These are phyloP conservation scores for Pichia californica DNA, from an alignment of 805 yeast species.

Conservation along the genomic window DNA sequence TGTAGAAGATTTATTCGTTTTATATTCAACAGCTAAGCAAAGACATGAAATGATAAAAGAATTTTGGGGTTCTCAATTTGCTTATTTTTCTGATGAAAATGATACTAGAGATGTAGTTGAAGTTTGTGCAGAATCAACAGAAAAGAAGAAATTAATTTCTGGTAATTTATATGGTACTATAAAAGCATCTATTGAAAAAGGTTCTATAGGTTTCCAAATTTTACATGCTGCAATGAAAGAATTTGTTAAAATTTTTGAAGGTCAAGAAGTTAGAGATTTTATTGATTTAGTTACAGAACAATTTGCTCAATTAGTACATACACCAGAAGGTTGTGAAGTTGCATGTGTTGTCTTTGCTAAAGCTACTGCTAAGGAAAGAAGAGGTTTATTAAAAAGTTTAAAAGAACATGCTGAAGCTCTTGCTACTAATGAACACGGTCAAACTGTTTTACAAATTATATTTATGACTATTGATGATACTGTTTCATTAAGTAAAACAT, in stretches of 20 bases:
- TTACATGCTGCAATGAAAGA: constrained; percentile 95
- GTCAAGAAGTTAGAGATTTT: constrained; percentile 68
- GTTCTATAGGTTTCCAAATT: constrained; percentile 93
- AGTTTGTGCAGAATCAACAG: constrained; percentile 59
- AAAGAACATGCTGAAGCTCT: constrained; percentile 71
- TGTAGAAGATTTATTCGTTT: constrained; percentile 83
- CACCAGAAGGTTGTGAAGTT: constrained; percentile 90
- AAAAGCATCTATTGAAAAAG: constrained; percentile 87
- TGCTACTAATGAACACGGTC: constrained; percentile 82
- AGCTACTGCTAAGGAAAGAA: constrained; percentile 91
- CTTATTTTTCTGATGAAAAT: constrained; percentile 76
- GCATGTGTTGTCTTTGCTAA: constrained; percentile 74
- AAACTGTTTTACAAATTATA: constrained; percentile 67
- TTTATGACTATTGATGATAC: constrained; percentile 93
- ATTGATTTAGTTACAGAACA: constrained; percentile 81
- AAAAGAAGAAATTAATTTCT: constrained; percentile 70
- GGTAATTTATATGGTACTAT: constrained; percentile 76
- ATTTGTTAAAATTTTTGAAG: constrained; percentile 65
- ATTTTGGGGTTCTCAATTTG: constrained; percentile 95
- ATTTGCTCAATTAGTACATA: constrained; percentile 90
- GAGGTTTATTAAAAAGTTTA: constrained; percentile 62
- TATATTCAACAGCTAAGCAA: constrained; percentile 80
- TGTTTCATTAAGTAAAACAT: constrained; percentile 68
- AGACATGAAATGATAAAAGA: constrained; percentile 88
- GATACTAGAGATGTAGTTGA: constrained; percentile 58